Base-by-base conservation (phyloP, 768 basidiomycete species). In the Amanita rubescens region DNA sequence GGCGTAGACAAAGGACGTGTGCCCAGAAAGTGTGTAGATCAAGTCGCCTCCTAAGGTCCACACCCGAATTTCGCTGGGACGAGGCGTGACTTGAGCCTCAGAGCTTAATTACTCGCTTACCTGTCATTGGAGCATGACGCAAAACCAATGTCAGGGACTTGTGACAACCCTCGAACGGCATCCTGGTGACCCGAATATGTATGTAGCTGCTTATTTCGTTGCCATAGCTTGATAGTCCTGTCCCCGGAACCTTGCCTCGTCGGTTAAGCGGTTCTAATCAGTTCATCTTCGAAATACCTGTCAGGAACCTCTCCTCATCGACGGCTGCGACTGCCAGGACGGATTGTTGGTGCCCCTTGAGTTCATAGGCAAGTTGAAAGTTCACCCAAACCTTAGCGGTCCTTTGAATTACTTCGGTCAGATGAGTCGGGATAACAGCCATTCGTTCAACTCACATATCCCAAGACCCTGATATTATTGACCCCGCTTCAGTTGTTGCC, bases 1-100 rank as follows among this genome's bases (percentile, higher is more conserved):
- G 53, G 88, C 86, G 71, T 98, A 99, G 12, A 98, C 92, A 66
- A 97, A 99, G 19, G 94, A 96, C 1, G 94, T 95, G 66, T 98
- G 96, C 1, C 94, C 96, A 3, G 88, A 85, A n/a, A 98, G 69
- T 0, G 84, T 81, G 63, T 87, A 85, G 51, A 87, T 74, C 43
- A 78, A 63, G 65, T 89, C 90, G 54, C 91, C 89, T 51, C 81
- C 85, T 38, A 92, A 75, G 11, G 90, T 87, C 90, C 94, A 99
- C 17, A 96, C 83, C 45, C 85, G 89, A 58, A 99, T 89, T 68
- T 94, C 87, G 59, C 95, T 96, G 57, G 41, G 58, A 53, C 44
- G 37, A 24, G 19, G 35, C 8, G 11, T 51, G 19, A 51, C n/a
- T n/a, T 19, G 14, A 38, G 14, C 15, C 25, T 6, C 15, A 25